Evolutionary conservation across 2,329 filamentous ascomycete genomes (phyloP).

Genomic region (Aspergillus tubingensis): DNA sequence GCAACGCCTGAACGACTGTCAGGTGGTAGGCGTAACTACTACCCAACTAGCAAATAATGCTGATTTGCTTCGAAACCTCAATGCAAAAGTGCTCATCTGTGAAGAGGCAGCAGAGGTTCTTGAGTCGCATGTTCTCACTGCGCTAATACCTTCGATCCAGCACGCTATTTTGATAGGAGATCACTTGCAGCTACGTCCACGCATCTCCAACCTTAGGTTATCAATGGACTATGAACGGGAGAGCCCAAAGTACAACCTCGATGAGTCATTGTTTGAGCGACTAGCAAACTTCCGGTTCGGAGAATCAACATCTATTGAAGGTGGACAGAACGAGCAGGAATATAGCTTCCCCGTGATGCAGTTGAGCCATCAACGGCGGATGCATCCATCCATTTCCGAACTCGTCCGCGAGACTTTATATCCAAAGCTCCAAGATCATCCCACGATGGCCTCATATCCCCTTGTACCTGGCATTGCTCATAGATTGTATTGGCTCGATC

Average conservation of each 20-base stretch:
- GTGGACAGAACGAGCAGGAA: background rate
- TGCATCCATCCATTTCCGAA: constrained; percentile 7
- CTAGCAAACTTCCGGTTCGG: background rate
- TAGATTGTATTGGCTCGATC: constrained; percentile 27
- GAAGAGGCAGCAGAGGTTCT: constrained; percentile 17
- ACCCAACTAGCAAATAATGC: constrained; percentile 10
- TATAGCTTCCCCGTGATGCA: constrained; percentile 9
- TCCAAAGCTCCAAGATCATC: constrained; percentile 7
- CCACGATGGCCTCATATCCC: background rate
- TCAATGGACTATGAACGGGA: constrained; percentile 4
- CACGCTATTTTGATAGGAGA: constrained; percentile 16
- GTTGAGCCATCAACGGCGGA: constrained; percentile 11
- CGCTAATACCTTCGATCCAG: constrained; percentile 11
- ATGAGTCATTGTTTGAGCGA: constrained; percentile 12
- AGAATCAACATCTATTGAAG: background rate
- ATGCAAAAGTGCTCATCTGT: constrained; percentile 11
- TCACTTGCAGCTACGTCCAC: constrained; percentile 13
- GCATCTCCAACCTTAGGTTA: constrained; percentile 2
- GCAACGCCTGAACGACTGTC: background rate
- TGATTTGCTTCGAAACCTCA: background rate
- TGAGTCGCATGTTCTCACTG: constrained; percentile 10
- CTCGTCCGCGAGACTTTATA: constrained; percentile 11
- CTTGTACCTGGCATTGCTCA: constrained; percentile 5
- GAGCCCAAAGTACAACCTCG: background rate
- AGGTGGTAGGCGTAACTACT: constrained; percentile 15